A percentile compares a stretch with the other conserved stretches of the same genome.
phyloP scores from a whole-genome alignment of 1,139 yeast species.

The Candida tropicalis region DNA sequence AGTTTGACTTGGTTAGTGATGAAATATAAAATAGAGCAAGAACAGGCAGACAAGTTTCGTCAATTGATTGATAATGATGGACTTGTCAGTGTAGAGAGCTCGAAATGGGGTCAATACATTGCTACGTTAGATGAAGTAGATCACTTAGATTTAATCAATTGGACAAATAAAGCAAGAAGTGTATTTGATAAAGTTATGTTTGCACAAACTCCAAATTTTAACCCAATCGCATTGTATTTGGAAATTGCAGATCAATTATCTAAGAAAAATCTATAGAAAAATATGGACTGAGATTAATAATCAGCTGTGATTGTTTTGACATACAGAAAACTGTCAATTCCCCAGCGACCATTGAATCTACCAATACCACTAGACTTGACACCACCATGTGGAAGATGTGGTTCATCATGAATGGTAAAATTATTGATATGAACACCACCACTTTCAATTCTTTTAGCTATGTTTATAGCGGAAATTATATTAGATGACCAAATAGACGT shows the following conservation, averaged over 20 bases:
- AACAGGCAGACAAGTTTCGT: slow-evolving; percentile 11
- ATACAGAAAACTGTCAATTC: slow-evolving; percentile 43
- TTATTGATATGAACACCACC: slow-evolving; percentile 59
- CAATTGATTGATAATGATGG: slow-evolving; percentile 70
- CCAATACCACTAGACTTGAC: slow-evolving; percentile 54
- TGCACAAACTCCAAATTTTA: slow-evolving; percentile 48
- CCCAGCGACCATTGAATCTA: slow-evolving; percentile 54
- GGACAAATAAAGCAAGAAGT: slow-evolving; percentile 62
- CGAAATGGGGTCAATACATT: slow-evolving; percentile 81
- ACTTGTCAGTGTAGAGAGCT: slow-evolving; percentile 73
- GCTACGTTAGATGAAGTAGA: slow-evolving; percentile 82
- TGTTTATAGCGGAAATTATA: slow-evolving; percentile 35
- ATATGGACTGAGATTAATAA: slow-evolving; percentile 3
- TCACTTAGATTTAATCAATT: slow-evolving; percentile 82
- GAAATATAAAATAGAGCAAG: slow-evolving; percentile 25
- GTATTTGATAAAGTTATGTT: slow-evolving; percentile 37
- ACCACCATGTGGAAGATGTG: slow-evolving; percentile 60
- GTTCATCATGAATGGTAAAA: slow-evolving; percentile 51
- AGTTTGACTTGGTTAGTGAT: slow-evolving; percentile 65
- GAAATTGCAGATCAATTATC: slow-evolving; percentile 74
- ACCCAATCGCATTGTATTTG: slow-evolving; percentile 75
- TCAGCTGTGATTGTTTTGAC: slow-evolving; percentile 26
- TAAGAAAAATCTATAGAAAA: slow-evolving; percentile 54
- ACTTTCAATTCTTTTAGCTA: slow-evolving; percentile 39
- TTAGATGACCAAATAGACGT: slow-evolving; percentile 58